Percentiles rank a stretch among this genome's conserved stretches.
phyloP scores from a whole-genome alignment of 768 basidiomycete species.

The Xerocomellus intermedius region DNA sequence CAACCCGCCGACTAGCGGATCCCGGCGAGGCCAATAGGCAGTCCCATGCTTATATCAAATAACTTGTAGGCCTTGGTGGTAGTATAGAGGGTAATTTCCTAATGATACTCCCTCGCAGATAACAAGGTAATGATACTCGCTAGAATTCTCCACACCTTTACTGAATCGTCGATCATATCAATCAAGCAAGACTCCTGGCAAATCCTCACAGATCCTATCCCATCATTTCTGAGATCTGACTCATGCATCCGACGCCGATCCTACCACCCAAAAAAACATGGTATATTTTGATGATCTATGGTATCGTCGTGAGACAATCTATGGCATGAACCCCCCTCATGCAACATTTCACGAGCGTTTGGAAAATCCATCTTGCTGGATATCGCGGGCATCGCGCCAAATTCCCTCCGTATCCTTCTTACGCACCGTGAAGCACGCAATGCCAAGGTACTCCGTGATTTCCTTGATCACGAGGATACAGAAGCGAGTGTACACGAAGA shows the following conservation, averaged over 20 bases:
- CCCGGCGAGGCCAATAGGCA: too few relatives aligned
- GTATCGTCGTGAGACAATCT: background rate
- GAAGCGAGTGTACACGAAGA: slow-evolving; percentile 73
- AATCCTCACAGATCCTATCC: background rate
- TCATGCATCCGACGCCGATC: background rate
- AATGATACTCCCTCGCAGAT: too few relatives aligned
- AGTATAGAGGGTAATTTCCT: too few relatives aligned
- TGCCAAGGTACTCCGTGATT: slow-evolving; percentile 89
- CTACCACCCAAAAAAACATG: background rate
- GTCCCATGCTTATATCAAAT: too few relatives aligned
- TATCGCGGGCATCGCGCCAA: slow-evolving; percentile 45
- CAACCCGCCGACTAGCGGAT: too few relatives aligned
- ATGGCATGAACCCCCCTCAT: background rate
- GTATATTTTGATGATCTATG: slow-evolving; percentile 1
- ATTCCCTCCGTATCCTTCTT: slow-evolving; percentile 73
- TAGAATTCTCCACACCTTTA: background rate
- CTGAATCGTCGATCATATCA: background rate
- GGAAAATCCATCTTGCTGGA: slow-evolving; percentile 24
- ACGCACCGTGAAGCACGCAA: slow-evolving; percentile 91
- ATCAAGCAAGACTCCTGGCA: background rate
- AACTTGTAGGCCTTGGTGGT: too few relatives aligned
- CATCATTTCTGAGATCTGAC: background rate
- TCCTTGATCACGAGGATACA: slow-evolving; percentile 80
- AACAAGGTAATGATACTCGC: too few relatives aligned
- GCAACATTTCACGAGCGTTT: slow-evolving; percentile 19